Evolutionary conservation across 495 filamentous ascomycete species (phyloP), one percentile per base, ranked within the genome.

Genomic region (Penicilliopsis zonata): DNA sequence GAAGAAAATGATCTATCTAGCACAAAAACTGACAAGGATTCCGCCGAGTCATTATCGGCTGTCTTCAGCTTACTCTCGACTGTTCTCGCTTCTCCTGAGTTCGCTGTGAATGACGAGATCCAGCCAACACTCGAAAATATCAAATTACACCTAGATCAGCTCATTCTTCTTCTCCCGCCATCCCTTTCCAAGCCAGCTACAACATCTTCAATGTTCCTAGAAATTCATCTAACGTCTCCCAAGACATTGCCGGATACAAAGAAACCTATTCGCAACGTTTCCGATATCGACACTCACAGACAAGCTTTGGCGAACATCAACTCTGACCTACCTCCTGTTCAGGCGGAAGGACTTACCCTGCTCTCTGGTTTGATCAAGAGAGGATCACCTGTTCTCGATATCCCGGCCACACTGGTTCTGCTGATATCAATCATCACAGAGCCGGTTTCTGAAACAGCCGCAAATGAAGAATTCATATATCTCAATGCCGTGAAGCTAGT

Each of bases 281-380:
- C 77, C 35, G 78, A 86, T 44, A 69, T 74, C 18, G 77, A 83
- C 34, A 78, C 67, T 0, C 82, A 90, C 42, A 68, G 61, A 31
- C 65, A 81, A 12, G 82, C 81, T 4, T 59, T 90, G 18, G 70
- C 67, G 1, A 82, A 87, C 45, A 74, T 90, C 34, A 77, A 76
- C 13, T 82, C 84, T 34, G 70, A 77, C 0, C 74, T 83, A 0
- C 71, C 83, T 5, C 85, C 85, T 0, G 76, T 87, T 7, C 74
- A 82, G 18, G 77, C 74, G 4, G 80, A 90, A 48, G 85, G 82
- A 7, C 71, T 93, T 21, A 75, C 77, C 13, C 66, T 84, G 1
- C 55, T 92, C 10, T 72, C 74, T 0, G 59, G 60, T 18, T 55
- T 93, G 12, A 73, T 90, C 41, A 57, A 62, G 18, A 60, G 68